Conservation (phyloP, 768 basidiomycete species). For the Suillus luteus region DNA sequence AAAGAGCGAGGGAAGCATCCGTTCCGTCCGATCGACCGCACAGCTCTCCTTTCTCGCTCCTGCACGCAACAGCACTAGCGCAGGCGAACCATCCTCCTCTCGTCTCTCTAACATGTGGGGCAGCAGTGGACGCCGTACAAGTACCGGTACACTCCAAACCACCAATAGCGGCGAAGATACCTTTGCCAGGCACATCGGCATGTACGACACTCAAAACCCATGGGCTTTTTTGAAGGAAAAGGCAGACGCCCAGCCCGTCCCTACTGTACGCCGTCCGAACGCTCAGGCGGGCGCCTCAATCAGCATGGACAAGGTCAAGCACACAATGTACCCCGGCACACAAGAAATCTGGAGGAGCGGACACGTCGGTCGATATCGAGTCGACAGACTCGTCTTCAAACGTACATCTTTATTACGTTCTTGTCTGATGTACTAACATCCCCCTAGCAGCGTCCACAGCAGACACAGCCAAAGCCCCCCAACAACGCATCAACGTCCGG, state of each 20-base stretch:
- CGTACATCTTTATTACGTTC: slow-evolving; percentile 28
- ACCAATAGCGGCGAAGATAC: slow-evolving; percentile 37
- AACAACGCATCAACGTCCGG: slow-evolving; percentile 67
- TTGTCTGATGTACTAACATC: slow-evolving; percentile 2
- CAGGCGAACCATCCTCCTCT: slow-evolving; percentile 8
- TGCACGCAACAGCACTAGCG: slow-evolving; percentile 17
- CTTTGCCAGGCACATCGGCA: slow-evolving; percentile 41
- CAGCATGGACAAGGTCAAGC: slow-evolving; percentile 18
- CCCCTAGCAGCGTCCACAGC: slow-evolving; percentile 36
- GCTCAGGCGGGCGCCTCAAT: slow-evolving; percentile 17
- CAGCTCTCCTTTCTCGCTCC: slow-evolving; percentile 29
- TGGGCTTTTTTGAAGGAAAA: slow-evolving; percentile 66
- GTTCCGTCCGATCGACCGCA: slow-evolving; percentile 33
- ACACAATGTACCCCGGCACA: slow-evolving; percentile 25
- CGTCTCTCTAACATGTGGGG: slow-evolving; percentile 9
- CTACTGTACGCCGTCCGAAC: slow-evolving; percentile 24
- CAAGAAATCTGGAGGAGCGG: slow-evolving; percentile 72
- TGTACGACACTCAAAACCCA: slow-evolving; percentile 45
- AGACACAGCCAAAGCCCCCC: slow-evolving; percentile 58
- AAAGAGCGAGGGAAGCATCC: slow-evolving; percentile 36
- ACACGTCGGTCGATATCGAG: slow-evolving; percentile 63
- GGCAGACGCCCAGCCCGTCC: slow-evolving; percentile 33
- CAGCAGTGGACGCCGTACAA: slow-evolving; percentile 28
- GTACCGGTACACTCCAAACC: slow-evolving; percentile 34
- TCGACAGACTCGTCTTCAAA: slow-evolving; percentile 45